Evolutionary conservation across 495 filamentous ascomycete species (phyloP), one percentile per base, ranked within the genome.

Genomic region (Amphirosellinia nigrospora): DNA sequence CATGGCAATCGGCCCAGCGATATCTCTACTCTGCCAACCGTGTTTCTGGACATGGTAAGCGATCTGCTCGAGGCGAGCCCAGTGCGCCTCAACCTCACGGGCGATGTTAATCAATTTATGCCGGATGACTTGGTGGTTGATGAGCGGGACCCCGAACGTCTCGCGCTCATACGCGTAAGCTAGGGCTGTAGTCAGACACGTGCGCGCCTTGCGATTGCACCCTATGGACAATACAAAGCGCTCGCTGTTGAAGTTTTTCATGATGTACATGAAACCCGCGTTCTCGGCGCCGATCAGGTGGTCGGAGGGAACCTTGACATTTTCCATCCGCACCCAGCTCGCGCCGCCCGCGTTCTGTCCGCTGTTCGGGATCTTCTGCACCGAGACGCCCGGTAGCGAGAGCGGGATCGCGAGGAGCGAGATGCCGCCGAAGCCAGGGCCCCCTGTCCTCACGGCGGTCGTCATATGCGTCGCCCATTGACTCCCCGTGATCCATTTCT

Each of bases 401-500:
- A 87, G 72, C 4, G 85, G 84, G 43, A 88, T 84, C 5, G 88
- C 83, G 6, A 88, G 79, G 43, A 86, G 73, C 38, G 83, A 85
- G 50, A 88, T 83, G 5, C 86, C 86, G 55, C 71, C 65, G 48
- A 70, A 71, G 13, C 86, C 86, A 11, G 82, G 70, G 0, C 83
- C 84, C 30, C 86, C 85, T 8, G 90, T 91, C 26, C 83, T 83
- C 70, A 90, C 91, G 28, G 85, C 90, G 0, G 85, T 85, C 15
- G 89, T 89, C 73, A 90, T 91, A 76, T 90, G 90, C 71, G 90
- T 87, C 32, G 83, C 81, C 73, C 85, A 91, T 80, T 85, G 88
- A 66, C 88, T 89, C 73, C 91, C 91, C 5, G 90, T 92, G 75
- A 91, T 91, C 89, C 89, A 91, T 78, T 91, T 91, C 81, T 92